Evolutionary conservation across 805 yeast species (phyloP), one percentile per base, ranked within the genome.

Genomic region (Allodekkera sacchari): DNA sequence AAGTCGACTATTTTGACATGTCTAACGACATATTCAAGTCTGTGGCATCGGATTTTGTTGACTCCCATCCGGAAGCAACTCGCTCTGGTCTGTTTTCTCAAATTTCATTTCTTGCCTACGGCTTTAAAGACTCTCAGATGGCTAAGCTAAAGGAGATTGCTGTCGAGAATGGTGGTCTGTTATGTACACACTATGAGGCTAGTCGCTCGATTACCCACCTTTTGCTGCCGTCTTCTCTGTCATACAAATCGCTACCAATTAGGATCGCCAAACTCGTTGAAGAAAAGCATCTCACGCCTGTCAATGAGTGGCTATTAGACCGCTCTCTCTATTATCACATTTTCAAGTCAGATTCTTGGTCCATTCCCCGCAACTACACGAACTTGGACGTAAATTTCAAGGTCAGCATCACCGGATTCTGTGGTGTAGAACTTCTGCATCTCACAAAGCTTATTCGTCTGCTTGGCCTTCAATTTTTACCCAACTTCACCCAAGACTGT

Each of bases 391-490:
- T 36, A 32, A 30, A 35, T 25, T 27, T 61, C 37, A 48, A 81
- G 9, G 36, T 55, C 3, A 45, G 47, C 22, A 36, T 52, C 4
- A 46, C 59, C 1, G 60, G 60, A 12, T 55, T 55, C 27, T 32
- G 22, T 11, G 57, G 55, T 2, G 33, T 55, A 13, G 60, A 55
- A 27, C 41, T 41, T 15, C 32, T 48, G 4, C 60, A 55, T 31
- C 26, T 50, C 4, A 73, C 70, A 7, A 80, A 81, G 47, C 62
- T 89, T 27, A 62, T 84, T 7, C 45, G 59, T 13, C 48, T 67
- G 18, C 44, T 81, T 16, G 76, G 79, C 17, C 71, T 78, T 32
- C 59, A 61, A 25, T 63, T 66, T 33, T 57, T 64, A 28, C 71
- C 66, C 0, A 58, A 67, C 3, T 58, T 83, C 33, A 66, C 68